Evolutionary conservation across 306 rosid genomes (phyloP).

Genomic region (Acacia crassicarpa): DNA sequence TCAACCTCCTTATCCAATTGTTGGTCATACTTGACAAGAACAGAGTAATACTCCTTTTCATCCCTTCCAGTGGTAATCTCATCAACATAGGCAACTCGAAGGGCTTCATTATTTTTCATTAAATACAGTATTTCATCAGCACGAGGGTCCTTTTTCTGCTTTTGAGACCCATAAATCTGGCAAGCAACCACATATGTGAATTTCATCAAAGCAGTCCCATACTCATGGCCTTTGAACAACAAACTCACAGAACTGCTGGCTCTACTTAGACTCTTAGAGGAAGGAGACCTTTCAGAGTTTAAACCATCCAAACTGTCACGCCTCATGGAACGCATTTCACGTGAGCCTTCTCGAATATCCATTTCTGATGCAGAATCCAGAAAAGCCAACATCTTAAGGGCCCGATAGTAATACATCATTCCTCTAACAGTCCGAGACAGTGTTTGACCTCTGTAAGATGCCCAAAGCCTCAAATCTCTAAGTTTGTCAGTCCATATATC

Average conservation of each 20-base stretch:
- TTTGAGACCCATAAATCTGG: background rate
- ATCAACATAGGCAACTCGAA: constrained; percentile 55
- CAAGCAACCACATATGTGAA: background rate
- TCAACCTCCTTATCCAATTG: constrained; percentile 52
- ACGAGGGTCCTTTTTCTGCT: constrained; percentile 10
- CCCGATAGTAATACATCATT: constrained; percentile 95
- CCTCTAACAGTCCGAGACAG: constrained; percentile 93
- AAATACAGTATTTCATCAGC: constrained; percentile 52
- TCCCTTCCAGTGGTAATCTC: constrained; percentile 43
- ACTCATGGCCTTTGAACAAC: background rate
- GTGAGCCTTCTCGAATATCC: constrained; percentile 53
- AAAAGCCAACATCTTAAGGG: constrained; percentile 92
- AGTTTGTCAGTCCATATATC: background rate
- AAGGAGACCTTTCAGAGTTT: background rate
- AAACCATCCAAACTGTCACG: background rate
- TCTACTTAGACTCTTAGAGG: background rate
- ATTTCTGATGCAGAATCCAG: constrained; percentile 94
- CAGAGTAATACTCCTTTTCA: constrained; percentile 49
- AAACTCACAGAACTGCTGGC: background rate
- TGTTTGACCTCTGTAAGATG: constrained; percentile 93
- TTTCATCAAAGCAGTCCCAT: constrained; percentile 1
- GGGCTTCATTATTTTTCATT: constrained; percentile 51
- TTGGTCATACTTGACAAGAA: constrained; percentile 54
- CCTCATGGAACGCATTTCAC: background rate
- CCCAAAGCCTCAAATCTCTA: constrained; percentile 95